Base-by-base conservation (phyloP, 768 basidiomycete genomes). In the Tricholoma saponaceum region DNA sequence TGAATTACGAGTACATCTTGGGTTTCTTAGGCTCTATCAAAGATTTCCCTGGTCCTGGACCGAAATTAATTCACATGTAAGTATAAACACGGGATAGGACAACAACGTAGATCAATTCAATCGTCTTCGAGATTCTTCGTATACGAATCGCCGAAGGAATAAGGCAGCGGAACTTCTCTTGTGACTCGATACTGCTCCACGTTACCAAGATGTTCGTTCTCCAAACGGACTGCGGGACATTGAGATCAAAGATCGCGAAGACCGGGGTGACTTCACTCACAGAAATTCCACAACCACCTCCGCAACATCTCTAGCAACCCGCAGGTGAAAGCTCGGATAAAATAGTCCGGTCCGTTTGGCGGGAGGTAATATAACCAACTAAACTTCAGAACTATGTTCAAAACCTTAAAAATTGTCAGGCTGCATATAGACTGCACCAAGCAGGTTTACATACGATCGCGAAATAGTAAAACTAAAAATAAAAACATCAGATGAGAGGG, bases 121-220 rank as follows among this genome's bases (percentile, higher is more conserved):
- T 54, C 79, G 14, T 80, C 79, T 22, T 78, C 80, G 30, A 72
- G 74, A 46, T 72, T 78, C 18, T 30, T 50, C 16, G 16, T 30
- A 50, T 30, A 50, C 32, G 74, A 70, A 47, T 83, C 79, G 47
- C 86, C 82, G 54, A 86, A 73, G 1, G 74, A 67, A 69, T 95
- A 96, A 1, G 92, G 93, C 32, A 97, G 72, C 0, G 92, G 89
- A 13, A 93, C 84, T 65, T 97, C 93, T 23, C 87, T 79, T 1
- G 89, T 92, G 43, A 90, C 84, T 22, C 94, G 91, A 69, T 92
- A 96, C 64, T 94, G 92, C 79, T 92, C 92, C 70, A 90, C 84
- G 69, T 97, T 97, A 77, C 91, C 90, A 25, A 95, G 73, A 62
- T 97, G 95, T 72, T 97, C 95, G 72, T 90, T 94, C 70, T 95